Evolutionary conservation across 169 alveolate species (phyloP).

Genomic region (Toxoplasma gondii): DNA sequence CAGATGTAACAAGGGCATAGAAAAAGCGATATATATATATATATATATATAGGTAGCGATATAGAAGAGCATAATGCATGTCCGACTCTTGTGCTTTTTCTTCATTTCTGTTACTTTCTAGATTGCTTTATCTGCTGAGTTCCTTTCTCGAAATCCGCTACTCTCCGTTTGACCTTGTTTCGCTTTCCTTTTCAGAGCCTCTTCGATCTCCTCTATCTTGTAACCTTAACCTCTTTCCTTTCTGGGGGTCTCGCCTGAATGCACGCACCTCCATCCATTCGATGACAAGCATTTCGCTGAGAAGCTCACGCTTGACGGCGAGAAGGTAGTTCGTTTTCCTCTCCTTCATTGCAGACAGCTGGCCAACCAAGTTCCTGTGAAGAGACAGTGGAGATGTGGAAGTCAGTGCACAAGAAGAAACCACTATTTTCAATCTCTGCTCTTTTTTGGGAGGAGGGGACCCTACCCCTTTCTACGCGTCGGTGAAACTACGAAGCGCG

Average conservation of each 20-base stretch:
- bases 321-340: constrained; percentile 80
- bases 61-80: not conserved
- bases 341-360: constrained; percentile 77
- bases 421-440: too few relatives aligned
- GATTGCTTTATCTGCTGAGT: too few relatives aligned
- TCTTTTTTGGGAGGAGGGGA: too few relatives aligned
- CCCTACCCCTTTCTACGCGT: too few relatives aligned
- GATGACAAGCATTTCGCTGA: constrained; percentile 81
- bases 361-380: constrained; percentile 60
- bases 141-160: too few relatives aligned
- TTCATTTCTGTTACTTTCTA: not conserved
- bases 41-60: not conserved
- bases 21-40: not conserved
- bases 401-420: not conserved
- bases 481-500: too few relatives aligned
- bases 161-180: too few relatives aligned
- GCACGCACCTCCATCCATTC: constrained; percentile 86
- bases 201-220: too few relatives aligned
- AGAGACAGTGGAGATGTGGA: not conserved
- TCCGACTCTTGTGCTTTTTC: not conserved
- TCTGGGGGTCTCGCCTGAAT: not conserved
- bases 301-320: constrained; percentile 84
- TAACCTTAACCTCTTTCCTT: too few relatives aligned
- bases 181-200: too few relatives aligned
- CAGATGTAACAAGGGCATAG: too few relatives aligned